Conservation (phyloP, 2,329 filamentous ascomycete genomes). For the Claviceps sp. region DNA sequence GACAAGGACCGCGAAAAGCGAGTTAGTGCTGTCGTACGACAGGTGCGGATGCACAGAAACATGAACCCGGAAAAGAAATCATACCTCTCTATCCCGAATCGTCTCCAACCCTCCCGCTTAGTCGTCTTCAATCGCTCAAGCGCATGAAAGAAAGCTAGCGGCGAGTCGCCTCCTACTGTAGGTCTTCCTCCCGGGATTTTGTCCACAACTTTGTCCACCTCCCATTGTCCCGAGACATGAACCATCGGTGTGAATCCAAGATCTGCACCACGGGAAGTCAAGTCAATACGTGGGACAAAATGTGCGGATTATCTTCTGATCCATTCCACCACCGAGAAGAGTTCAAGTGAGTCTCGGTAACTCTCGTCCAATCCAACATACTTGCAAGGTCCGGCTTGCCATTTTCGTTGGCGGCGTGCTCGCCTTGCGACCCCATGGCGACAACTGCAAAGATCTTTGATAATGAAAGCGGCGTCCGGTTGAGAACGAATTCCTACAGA, state of each 20-base stretch:
- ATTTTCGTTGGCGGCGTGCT: conserved; percentile 9
- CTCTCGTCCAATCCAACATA: conserved; percentile 7
- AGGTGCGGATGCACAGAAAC: too few species aligned
- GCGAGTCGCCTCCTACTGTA: conserved; percentile 52
- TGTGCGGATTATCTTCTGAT: not conserved
- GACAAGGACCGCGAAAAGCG: too few species aligned
- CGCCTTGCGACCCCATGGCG: conserved; percentile 18
- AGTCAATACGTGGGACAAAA: not conserved
- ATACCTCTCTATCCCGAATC: conserved; percentile 61
- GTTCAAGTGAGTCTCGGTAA: too few species aligned
- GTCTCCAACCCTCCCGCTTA: conserved; percentile 88
- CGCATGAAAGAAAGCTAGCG: conserved; percentile 86
- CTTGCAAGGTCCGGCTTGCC: conserved; percentile 12
- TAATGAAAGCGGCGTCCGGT: not conserved
- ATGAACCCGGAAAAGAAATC: not conserved
- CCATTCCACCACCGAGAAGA: not conserved
- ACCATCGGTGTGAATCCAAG: conserved; percentile 23
- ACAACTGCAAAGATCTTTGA: not conserved
- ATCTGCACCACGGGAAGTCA: conserved; percentile 7
- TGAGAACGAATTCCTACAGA: too few species aligned
- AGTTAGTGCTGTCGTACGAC: not conserved
- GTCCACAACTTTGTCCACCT: conserved; percentile 48
- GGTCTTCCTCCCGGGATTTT: conserved; percentile 42
- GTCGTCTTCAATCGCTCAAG: conserved; percentile 91
- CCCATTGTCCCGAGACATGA: conserved; percentile 36